A percentile compares a stretch with the other conserved stretches of the same genome.
These are phyloP conservation scores for Aspergillus affinis DNA, from an alignment of 495 filamentous ascomycete genomes.

Conservation along the genomic window DNA sequence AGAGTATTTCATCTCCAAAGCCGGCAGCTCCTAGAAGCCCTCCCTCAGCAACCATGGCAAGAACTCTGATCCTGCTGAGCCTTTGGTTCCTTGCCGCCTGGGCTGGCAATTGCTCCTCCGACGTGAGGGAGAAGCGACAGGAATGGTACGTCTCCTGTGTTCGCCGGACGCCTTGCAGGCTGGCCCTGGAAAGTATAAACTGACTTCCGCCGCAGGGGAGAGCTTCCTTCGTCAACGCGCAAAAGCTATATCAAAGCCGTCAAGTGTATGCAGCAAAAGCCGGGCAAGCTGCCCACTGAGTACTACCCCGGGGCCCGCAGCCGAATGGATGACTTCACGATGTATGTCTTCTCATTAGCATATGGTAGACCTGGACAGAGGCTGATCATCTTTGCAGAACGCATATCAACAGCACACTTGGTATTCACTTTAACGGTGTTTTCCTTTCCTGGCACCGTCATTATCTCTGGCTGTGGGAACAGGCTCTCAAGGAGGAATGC, in stretches of 20 bases:
- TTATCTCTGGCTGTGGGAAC: background rate
- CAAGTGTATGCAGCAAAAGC: slow-evolving; percentile 1
- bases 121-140: background rate
- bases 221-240: background rate
- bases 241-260: slow-evolving; percentile 2
- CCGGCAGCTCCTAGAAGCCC: background rate
- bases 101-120: background rate
- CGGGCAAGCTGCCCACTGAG: background rate
- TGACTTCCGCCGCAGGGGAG: slow-evolving; percentile 1
- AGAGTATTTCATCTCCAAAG: background rate
- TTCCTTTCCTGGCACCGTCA: slow-evolving; percentile 7
- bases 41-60: background rate
- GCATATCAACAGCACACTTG: background rate
- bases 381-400: background rate
- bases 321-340: slow-evolving; percentile 1
- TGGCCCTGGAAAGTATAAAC: background rate
- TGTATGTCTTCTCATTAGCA: background rate
- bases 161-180: background rate
- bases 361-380: background rate
- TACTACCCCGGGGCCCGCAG: background rate
- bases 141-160: background rate
- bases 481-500: slow-evolving; percentile 1
- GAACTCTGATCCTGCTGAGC: background rate
- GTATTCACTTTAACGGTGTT: background rate
- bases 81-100: background rate